Evolutionary conservation across 768 basidiomycete species (phyloP).

Genomic region (Boletus rubescentipes): DNA sequence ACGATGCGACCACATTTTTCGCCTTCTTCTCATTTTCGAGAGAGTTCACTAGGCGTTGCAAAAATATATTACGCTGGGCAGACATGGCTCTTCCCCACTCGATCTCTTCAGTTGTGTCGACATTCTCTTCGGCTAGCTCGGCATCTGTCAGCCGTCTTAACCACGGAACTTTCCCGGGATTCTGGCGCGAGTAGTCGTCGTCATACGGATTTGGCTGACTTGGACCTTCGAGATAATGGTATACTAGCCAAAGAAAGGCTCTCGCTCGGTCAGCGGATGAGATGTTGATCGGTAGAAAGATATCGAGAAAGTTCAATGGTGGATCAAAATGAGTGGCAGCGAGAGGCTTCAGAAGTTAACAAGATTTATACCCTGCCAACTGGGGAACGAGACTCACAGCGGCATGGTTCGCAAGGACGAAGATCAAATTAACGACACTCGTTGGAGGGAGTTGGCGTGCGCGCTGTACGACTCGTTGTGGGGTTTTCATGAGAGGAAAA

Average conservation of each 20-base stretch:
- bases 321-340: conserved; percentile 73
- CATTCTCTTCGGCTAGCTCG: conserved; percentile 65
- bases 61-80: conserved; percentile 63
- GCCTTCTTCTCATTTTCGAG: conserved; percentile 51
- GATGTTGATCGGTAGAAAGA: conserved; percentile 77
- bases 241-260: conserved; percentile 83
- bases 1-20: conserved; percentile 36
- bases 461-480: conserved; percentile 38
- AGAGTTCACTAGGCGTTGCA: conserved; percentile 63
- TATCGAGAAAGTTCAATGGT: conserved; percentile 73
- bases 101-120: conserved; percentile 75
- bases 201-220: conserved; percentile 71
- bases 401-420: conserved; percentile 77
- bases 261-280: conserved; percentile 71
- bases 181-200: conserved; percentile 56
- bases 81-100: conserved; percentile 80
- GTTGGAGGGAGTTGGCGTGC: conserved; percentile 71
- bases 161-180: conserved; percentile 64
- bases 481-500: conserved; percentile 2
- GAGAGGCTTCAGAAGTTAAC: conserved; percentile 44
- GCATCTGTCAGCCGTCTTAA: conserved; percentile 53
- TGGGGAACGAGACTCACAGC: conserved; percentile 48
- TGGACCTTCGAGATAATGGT: conserved; percentile 73
- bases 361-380: conserved; percentile 8
- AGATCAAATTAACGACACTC: conserved; percentile 83